Conservation (phyloP, 306 rosid genomes). For the Acacia confusa region DNA sequence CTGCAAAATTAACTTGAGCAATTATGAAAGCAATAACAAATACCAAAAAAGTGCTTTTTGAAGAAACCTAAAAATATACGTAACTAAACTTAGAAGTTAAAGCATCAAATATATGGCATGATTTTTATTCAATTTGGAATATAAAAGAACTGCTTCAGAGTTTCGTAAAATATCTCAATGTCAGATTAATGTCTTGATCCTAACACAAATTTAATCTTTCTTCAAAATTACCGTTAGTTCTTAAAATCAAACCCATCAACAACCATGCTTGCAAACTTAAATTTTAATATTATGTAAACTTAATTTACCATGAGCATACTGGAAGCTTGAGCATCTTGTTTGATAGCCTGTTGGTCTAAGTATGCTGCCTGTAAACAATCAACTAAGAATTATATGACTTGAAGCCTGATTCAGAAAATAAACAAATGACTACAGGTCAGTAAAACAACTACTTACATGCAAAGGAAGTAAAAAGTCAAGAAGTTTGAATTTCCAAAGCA, state of each 20-base stretch:
- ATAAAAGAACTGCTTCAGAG: background rate
- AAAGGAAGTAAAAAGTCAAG: conserved; percentile 69
- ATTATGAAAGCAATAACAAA: conserved; percentile 21
- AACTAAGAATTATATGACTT: conserved; percentile 29
- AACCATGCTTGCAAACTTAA: conserved; percentile 5
- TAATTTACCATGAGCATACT: conserved; percentile 83
- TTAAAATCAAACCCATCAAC: background rate
- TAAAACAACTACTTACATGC: conserved; percentile 58
- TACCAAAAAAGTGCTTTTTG: background rate
- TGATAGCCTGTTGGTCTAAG: conserved; percentile 51
- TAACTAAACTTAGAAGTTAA: conserved; percentile 13
- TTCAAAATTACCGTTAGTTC: conserved; percentile 18
- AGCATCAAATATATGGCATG: background rate
- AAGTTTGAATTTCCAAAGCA: conserved; percentile 64
- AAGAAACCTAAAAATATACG: background rate
- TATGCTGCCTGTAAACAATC: conserved; percentile 75
- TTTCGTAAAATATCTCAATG: conserved; percentile 22
- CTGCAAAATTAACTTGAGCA: conserved; percentile 44
- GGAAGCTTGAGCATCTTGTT: conserved; percentile 47
- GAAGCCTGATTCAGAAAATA: conserved; percentile 14
- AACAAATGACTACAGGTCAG: background rate
- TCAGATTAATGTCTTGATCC: conserved; percentile 8
- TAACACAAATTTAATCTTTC: conserved; percentile 16
- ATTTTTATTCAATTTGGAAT: background rate
- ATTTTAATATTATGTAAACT: conserved; percentile 7